These are phyloP conservation scores for Trichosporon sp. DNA, from an alignment of 1,284 basidiomycete species.

Conservation along the genomic window DNA sequence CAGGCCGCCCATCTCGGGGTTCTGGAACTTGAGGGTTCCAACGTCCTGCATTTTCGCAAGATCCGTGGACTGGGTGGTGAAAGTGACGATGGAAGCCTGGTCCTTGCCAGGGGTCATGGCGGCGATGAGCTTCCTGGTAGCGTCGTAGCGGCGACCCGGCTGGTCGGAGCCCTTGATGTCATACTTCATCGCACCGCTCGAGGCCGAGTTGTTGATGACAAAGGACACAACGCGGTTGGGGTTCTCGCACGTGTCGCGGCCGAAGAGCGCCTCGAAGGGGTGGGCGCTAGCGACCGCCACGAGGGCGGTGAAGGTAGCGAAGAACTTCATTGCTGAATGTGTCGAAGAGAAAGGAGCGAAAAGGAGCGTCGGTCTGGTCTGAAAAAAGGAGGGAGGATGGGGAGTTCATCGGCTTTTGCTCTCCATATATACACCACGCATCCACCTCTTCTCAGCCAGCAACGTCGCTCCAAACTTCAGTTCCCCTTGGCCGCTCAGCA, in stretches of 20 bases:
- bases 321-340: slow-evolving; percentile 7
- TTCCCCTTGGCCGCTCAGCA: no score
- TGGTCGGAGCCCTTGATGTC: not conserved
- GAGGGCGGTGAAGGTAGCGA: not conserved
- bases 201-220: slow-evolving; percentile 9
- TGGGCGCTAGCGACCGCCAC: not conserved
- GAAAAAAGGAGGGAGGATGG: not conserved
- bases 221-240: slow-evolving; percentile 4
- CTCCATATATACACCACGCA: not conserved
- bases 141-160: slow-evolving; percentile 2
- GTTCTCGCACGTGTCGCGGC: not conserved
- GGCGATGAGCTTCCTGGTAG: not conserved
- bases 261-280: not conserved
- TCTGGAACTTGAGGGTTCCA: not conserved
- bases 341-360: not conserved
- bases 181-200: not conserved
- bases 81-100: slow-evolving; percentile 2
- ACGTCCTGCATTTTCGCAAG: not conserved
- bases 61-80: not conserved
- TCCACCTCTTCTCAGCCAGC: not conserved
- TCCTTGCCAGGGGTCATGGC: slow-evolving; percentile 3
- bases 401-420: no score
- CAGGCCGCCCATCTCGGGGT: not conserved
- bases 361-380: not conserved
- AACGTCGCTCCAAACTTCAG: not conserved